A percentile compares a stretch with the other conserved stretches of the same genome.
These are phyloP conservation scores for Hypoxylon fragiforme DNA, from an alignment of 495 filamentous ascomycete genomes.

Conservation along the genomic window DNA sequence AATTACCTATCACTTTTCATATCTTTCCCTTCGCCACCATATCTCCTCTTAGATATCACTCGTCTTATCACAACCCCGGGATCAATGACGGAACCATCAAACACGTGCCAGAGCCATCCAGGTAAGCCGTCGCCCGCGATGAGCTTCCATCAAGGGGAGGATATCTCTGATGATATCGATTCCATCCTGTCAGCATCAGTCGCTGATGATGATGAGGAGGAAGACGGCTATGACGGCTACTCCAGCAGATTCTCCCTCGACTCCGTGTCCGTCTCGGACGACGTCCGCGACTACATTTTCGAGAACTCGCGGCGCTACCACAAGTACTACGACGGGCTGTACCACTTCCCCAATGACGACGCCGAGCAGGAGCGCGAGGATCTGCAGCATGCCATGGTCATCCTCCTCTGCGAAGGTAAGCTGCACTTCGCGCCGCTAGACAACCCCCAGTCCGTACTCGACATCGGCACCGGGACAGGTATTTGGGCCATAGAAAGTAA, in stretches of 20 bases:
- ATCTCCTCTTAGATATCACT: no score
- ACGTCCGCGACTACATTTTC: slow-evolving; percentile 55
- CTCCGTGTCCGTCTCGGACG: slow-evolving; percentile 31
- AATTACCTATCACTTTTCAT: slow-evolving; percentile 5
- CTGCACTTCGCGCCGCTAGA: slow-evolving; percentile 54
- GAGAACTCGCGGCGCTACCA: slow-evolving; percentile 68
- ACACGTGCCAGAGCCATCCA: slow-evolving; percentile 15
- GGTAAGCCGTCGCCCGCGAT: slow-evolving; percentile 15
- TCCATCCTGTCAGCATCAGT: slow-evolving; percentile 28
- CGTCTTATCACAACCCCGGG: slow-evolving; percentile 14
- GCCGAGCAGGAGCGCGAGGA: slow-evolving; percentile 51
- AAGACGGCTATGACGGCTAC: slow-evolving; percentile 21
- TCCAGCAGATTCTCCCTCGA: slow-evolving; percentile 26
- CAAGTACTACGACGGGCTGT: slow-evolving; percentile 59
- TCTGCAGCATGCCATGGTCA: slow-evolving; percentile 46
- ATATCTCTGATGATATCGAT: slow-evolving; percentile 12
- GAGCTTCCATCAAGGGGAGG: slow-evolving; percentile 18
- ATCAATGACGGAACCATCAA: slow-evolving; percentile 26
- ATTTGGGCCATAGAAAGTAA: slow-evolving; percentile 64
- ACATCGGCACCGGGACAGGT: slow-evolving; percentile 65
- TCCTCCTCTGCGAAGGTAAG: slow-evolving; percentile 46
- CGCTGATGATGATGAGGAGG: no score
- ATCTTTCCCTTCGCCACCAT: slow-evolving; percentile 10
- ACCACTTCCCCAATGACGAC: slow-evolving; percentile 62
- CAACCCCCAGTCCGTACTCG: slow-evolving; percentile 54